These are phyloP conservation scores for Alectoria sarmentosa DNA, from an alignment of 495 filamentous ascomycete species.

Conservation along the genomic window DNA sequence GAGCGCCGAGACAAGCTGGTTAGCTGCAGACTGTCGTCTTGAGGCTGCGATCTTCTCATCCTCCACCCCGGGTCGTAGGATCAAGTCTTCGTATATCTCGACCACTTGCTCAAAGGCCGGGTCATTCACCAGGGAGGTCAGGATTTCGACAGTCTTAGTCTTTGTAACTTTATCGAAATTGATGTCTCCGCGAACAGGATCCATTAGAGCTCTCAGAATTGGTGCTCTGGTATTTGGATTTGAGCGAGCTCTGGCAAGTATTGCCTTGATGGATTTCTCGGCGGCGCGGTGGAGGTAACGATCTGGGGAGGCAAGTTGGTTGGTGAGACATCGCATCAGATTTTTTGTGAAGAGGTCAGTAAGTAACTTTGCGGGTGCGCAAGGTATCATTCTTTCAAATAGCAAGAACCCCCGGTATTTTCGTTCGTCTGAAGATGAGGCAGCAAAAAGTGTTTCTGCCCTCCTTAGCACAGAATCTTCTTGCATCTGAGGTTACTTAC, in stretches of 20 bases:
- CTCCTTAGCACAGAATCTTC: slow-evolving; percentile 6
- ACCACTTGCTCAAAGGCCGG: slow-evolving; percentile 34
- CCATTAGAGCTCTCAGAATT: slow-evolving; percentile 58
- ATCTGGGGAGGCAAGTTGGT: slow-evolving; percentile 77
- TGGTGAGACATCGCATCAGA: slow-evolving; percentile 73
- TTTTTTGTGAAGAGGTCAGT: slow-evolving; percentile 68
- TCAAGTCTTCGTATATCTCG: slow-evolving; percentile 36
- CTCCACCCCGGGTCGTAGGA: slow-evolving; percentile 34
- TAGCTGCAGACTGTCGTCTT: slow-evolving; percentile 42
- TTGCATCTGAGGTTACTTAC: slow-evolving; percentile 42
- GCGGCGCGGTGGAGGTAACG: slow-evolving; percentile 80
- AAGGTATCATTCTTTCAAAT: slow-evolving; percentile 62
- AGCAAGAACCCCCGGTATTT: slow-evolving; percentile 89
- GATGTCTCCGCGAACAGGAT: slow-evolving; percentile 53
- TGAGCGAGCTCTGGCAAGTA: slow-evolving; percentile 58
- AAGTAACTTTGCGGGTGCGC: slow-evolving; percentile 40
- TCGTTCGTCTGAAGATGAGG: slow-evolving; percentile 71
- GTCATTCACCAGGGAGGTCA: slow-evolving; percentile 56
- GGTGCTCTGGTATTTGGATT: slow-evolving; percentile 52
- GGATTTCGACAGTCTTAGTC: slow-evolving; percentile 76
- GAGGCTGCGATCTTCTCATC: slow-evolving; percentile 42
- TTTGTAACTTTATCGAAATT: slow-evolving; percentile 85
- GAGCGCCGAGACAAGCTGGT: slow-evolving; percentile 41
- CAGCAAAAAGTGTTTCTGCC: slow-evolving; percentile 71
- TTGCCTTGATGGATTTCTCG: slow-evolving; percentile 58